Evolutionary conservation across 495 filamentous ascomycete genomes (phyloP), one percentile per base, ranked within the genome.

Genomic region (Penicillium salamii): DNA sequence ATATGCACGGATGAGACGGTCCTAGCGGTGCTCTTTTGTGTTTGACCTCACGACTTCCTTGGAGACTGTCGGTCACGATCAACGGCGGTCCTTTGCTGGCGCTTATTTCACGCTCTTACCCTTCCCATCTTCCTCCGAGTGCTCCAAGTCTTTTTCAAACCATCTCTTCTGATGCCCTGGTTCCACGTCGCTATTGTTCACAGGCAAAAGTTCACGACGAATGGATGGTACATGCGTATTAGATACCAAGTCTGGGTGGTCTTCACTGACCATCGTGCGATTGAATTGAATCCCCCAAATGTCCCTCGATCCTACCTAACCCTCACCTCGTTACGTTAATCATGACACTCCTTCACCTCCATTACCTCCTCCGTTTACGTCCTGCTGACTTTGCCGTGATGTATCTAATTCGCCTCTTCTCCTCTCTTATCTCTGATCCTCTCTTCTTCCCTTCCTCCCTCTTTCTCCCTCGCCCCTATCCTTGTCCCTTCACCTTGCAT

Each of bases 131-230:
- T 13, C 72, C 68, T 41, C 78, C 78, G n/a, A 38, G 24, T 48
- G 23, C 35, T 31, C 38, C 6, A 7, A 21, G n/a, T 24, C 12
- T 21, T 37, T 42, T 79, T 77, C 47, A n/a, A n/a, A 55, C 76
- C 42, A 73, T 75, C 35, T 71, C 77, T 15, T 79, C 80, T 24
- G 12, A 73, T n/a, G n/a, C 75, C 34, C 74, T 72, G 15, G 35
- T 35, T 41, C 46, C 50, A 58, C 61, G 76, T 82, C 55, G 83
- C 87, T 46, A 68, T 77, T 48, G 76, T 85, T 50, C 50, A 54
- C 53, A 11, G 54, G 58, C 58, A 63, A 66, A 58, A 52, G 45
- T 55, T 61, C 56, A 55, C 48, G 57, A 58, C 59, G 62, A 50
- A 61, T 52, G 50, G 57, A 40, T 24, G 54, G 23, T n/a, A 39